Conservation (phyloP, 305 asterid species). For the Coffea humblotiana region DNA sequence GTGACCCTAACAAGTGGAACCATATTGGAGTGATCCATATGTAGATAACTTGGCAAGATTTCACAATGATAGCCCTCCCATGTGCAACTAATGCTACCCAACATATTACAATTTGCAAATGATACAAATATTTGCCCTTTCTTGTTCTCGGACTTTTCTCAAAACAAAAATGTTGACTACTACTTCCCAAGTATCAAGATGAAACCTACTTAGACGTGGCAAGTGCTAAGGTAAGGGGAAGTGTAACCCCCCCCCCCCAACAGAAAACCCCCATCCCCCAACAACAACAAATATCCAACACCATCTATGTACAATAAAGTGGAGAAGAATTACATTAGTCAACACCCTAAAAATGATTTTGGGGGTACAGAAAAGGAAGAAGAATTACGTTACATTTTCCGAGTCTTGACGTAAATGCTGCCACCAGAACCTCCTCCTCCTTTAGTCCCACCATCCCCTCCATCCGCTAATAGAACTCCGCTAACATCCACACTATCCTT, state of each 20-base stretch:
- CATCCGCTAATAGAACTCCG: conserved; percentile 68
- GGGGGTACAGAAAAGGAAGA: neutral
- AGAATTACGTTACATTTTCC: conserved; percentile 55
- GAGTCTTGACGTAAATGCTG: conserved; percentile 68
- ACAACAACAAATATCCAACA: neutral
- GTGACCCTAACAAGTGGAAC: no score
- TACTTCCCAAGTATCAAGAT: neutral
- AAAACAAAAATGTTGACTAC: no score
- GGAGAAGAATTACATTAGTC: neutral
- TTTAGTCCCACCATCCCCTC: conserved; percentile 78
- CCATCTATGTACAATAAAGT: neutral
- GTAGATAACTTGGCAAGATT: no score
- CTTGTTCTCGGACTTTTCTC: neutral
- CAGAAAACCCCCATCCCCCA: no score
- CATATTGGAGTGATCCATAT: no score
- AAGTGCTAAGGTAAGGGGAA: neutral
- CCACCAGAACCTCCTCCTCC: conserved; percentile 97
- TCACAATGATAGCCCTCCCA: no score
- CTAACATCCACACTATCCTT: conserved; percentile 34
- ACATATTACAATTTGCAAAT: no score
- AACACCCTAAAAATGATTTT: neutral
- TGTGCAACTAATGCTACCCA: no score
- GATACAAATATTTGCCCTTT: no score
- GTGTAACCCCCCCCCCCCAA: neutral
- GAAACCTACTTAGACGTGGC: neutral